Conservation (phyloP, 352 stramenopile species). For the Phytopythium chamaehyphon region DNA sequence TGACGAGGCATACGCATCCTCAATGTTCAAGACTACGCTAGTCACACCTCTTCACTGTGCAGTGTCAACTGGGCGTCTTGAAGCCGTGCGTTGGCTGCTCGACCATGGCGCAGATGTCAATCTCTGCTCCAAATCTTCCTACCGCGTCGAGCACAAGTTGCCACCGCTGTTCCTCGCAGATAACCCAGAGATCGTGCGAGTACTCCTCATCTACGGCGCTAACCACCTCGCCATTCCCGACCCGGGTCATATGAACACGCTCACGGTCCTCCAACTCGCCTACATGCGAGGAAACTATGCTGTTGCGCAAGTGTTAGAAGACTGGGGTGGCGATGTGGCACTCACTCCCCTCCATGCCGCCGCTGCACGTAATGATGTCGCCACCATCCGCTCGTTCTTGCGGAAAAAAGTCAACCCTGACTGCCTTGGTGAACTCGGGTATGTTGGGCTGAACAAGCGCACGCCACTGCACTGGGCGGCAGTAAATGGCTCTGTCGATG, state of each 20-base stretch:
- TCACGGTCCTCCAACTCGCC: constrained; percentile 76
- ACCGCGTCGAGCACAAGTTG: constrained; percentile 55
- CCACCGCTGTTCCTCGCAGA: constrained; percentile 79
- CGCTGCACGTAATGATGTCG: constrained; percentile 66
- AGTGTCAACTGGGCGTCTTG: constrained; percentile 66
- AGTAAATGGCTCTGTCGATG: constrained; percentile 57
- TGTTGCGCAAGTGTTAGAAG: constrained; percentile 72
- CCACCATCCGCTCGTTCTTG: constrained; percentile 50
- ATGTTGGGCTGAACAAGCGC: constrained; percentile 77
- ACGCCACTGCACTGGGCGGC: constrained; percentile 78
- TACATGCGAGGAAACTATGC: constrained; percentile 81
- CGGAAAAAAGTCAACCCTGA: constrained; percentile 74
- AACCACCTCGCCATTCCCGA: constrained; percentile 81
- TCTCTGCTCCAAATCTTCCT: constrained; percentile 69
- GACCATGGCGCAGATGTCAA: constrained; percentile 74
- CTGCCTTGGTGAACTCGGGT: constrained; percentile 72
- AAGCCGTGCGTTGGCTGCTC: constrained; percentile 71
- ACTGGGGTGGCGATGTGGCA: constrained; percentile 78
- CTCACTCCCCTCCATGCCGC: constrained; percentile 75
- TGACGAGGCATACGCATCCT: constrained; percentile 51
- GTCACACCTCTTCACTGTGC: constrained; percentile 77
- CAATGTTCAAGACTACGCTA: constrained; percentile 68
- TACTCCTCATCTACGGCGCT: constrained; percentile 53
- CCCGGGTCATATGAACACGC: constrained; percentile 81
- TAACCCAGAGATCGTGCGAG: constrained; percentile 74